Evolutionary conservation across 352 stramenopile genomes (phyloP).

Genomic region (Phytophthora megakarya): DNA sequence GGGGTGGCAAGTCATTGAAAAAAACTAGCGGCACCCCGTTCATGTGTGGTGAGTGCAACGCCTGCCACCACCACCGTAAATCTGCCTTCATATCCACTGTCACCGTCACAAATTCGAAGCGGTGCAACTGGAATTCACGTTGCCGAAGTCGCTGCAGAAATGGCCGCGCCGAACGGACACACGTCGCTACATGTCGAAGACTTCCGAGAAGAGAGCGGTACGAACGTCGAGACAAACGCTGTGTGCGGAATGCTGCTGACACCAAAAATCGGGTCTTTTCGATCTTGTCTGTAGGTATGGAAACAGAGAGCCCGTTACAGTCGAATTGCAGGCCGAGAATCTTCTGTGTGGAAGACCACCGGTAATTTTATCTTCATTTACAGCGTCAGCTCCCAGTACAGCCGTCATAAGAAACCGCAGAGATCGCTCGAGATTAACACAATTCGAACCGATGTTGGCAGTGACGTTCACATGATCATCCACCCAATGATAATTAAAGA

Average conservation of each 20-base stretch:
- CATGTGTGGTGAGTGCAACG: neutral
- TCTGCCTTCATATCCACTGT: neutral
- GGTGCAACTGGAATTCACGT: neutral
- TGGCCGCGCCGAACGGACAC: neutral
- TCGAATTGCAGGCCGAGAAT: neutral
- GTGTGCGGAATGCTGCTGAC: neutral
- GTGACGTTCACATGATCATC: slow-evolving; percentile 1
- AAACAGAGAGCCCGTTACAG: neutral
- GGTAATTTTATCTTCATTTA: slow-evolving; percentile 7
- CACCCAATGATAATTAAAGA: slow-evolving; percentile 4
- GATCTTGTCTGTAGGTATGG: neutral
- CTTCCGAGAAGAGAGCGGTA: neutral
- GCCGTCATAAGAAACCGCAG: neutral
- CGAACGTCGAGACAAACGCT: neutral
- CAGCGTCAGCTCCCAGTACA: neutral
- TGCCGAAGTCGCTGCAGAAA: slow-evolving; percentile 15
- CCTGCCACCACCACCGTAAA: slow-evolving; percentile 22
- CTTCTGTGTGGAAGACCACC: neutral
- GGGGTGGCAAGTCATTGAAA: neutral
- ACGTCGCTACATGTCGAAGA: slow-evolving; percentile 2
- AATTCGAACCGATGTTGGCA: neutral
- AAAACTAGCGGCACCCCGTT: slow-evolving; percentile 16
- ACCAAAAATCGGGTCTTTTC: neutral
- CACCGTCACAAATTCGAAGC: neutral
- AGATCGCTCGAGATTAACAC: neutral